Base-by-base conservation (phyloP, 257 asterid species). In the Solanum acaule region DNA sequence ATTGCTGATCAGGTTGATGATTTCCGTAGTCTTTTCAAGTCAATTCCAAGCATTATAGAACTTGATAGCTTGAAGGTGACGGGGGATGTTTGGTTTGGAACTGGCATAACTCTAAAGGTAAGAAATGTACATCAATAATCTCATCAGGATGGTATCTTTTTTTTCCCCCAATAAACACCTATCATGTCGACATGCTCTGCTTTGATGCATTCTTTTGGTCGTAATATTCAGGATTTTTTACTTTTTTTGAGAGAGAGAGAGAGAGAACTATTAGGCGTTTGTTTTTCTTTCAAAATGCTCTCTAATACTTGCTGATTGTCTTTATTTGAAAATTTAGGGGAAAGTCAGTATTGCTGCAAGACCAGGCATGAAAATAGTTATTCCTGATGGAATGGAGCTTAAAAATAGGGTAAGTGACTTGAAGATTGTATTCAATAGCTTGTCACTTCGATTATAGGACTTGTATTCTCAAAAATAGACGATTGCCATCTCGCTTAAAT, bases 11-110 rank as follows among this genome's bases (percentile, higher is more conserved):
- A 96, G 99, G 93, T 95, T 71, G 88, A 91, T 85, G 97, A 95
- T 87, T 93, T 95, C 70, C 90, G 61, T 65, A 88, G 75, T 88
- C 98, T 98, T 67, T 94, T 96, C 94, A 95, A 95, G 93, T 93
- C 96, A 61, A 88, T 94, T 87, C 99, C 99, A 18, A 93, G 95
- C 88, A 84, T 95, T 91, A 16, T 96, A 89, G 98, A 90, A 89
- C 98, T 96, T 84, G 95, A 95, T 89, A 92, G 92, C 87, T 93
- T 96, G 94, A 87, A 93, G 92, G 98, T 95, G 90, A 90, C 94
- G 16, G 99, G 99, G 90, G 95, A 96, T 93, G 98, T 96, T 90
- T 95, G 95, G 97, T 95, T 96, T 87, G 98, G 99, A 87, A 77
- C 90, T 84, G 93, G 90, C 86, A 84, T 95, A 49, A 93, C 94